These are phyloP conservation scores for Stenogyne calaminthoides DNA, from an alignment of 305 asterid species.

Conservation along the genomic window DNA sequence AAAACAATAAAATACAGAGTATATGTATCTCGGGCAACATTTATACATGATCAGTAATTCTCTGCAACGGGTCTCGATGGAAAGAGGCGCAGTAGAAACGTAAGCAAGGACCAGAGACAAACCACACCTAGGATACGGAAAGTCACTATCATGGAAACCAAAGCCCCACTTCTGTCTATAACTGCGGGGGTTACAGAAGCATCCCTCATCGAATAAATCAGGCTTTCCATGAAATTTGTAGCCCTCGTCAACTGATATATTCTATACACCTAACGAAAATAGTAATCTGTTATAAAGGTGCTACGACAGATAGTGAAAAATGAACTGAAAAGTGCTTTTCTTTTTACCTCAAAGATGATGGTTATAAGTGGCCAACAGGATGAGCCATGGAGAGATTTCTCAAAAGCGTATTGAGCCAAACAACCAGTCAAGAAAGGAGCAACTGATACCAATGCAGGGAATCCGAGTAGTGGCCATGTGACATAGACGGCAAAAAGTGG, in stretches of 20 bases:
- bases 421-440: slow-evolving; percentile 71
- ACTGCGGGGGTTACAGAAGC: slow-evolving; percentile 46
- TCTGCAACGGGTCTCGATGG: slow-evolving; percentile 91
- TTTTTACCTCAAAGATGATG: slow-evolving; percentile 76
- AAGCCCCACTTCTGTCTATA: slow-evolving; percentile 56
- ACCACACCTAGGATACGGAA: slow-evolving; percentile 67
- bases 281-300: background rate
- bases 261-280: slow-evolving; percentile 70
- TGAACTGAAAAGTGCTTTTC: background rate
- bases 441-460: slow-evolving; percentile 67
- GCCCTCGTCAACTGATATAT: slow-evolving; percentile 84
- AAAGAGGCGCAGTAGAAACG: slow-evolving; percentile 85
- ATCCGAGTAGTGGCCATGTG: slow-evolving; percentile 77
- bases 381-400: slow-evolving; percentile 58
- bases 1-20: background rate
- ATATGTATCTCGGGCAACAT: background rate
- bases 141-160: slow-evolving; percentile 58
- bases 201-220: slow-evolving; percentile 59
- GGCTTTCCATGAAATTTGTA: slow-evolving; percentile 54
- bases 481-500: slow-evolving; percentile 70
- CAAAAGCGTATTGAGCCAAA: slow-evolving; percentile 64
- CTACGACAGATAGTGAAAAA: background rate
- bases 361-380: slow-evolving; percentile 92
- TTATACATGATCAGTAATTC: slow-evolving; percentile 52
- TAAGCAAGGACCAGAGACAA: slow-evolving; percentile 88